These are phyloP conservation scores for Nemania sp. DNA, from an alignment of 2,329 filamentous ascomycete species.

Conservation along the genomic window DNA sequence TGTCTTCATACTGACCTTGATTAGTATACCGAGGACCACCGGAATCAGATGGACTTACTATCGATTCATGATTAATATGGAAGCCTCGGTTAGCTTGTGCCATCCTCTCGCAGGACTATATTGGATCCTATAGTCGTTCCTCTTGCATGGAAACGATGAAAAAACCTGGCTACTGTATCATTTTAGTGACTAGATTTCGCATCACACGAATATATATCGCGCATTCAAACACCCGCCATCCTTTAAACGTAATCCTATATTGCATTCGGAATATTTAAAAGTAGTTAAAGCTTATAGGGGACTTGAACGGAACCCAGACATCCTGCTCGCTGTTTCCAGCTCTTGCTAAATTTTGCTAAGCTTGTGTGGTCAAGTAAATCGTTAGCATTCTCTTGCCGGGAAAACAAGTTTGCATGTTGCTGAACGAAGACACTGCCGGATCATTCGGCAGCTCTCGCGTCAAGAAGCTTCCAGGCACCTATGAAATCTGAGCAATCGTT, in stretches of 20 bases:
- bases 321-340: neutral
- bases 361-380: neutral
- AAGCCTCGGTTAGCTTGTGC: neutral
- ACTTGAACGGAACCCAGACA: neutral
- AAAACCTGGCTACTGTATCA: neutral
- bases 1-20: conserved; percentile 8
- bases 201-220: neutral
- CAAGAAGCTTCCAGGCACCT: neutral
- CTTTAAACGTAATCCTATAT: neutral
- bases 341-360: neutral
- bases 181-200: neutral
- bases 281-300: neutral
- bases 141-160: neutral
- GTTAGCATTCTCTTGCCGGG: neutral
- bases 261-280: neutral
- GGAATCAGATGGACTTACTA: conserved; percentile 48
- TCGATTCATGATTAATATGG: conserved; percentile 35
- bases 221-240: neutral
- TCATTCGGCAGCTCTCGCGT: neutral
- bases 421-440: neutral
- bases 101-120: neutral
- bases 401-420: neutral
- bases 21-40: conserved; percentile 49
- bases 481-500: neutral
- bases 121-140: neutral